phyloP scores from a whole-genome alignment of 441 rosid species.

The Brassica balearica region DNA sequence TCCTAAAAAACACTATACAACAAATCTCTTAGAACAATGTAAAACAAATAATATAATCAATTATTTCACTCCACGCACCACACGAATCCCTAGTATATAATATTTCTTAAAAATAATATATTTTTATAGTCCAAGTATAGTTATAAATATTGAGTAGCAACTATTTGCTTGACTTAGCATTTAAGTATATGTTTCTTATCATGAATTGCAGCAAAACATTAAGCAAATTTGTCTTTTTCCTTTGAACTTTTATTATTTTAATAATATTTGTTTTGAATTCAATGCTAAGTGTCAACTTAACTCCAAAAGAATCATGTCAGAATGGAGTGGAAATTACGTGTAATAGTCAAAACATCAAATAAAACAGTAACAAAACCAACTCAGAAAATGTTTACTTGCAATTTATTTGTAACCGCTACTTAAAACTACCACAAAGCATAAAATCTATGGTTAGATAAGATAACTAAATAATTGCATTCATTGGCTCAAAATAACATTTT shows the following conservation, averaged over 20 bases:
- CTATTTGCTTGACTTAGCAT: neutral
- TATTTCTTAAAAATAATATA: no score
- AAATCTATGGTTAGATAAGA: conserved; percentile 14
- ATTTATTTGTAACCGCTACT: conserved; percentile 15
- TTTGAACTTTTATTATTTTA: neutral
- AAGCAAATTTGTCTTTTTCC: neutral
- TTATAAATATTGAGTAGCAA: neutral
- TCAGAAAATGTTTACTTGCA: neutral
- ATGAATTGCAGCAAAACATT: neutral
- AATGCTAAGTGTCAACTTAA: conserved; percentile 9
- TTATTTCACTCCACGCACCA: no score
- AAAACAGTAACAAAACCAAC: neutral
- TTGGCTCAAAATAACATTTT: neutral
- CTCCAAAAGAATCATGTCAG: conserved; percentile 13
- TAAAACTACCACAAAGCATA: neutral
- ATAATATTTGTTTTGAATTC: neutral
- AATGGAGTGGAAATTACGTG: conserved; percentile 15
- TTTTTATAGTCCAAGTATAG: neutral
- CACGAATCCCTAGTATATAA: no score
- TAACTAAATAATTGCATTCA: neutral
- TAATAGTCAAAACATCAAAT: neutral
- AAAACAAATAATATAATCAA: no score
- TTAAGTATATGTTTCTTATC: neutral
- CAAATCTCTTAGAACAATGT: no score
- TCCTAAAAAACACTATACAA: no score